Evolutionary conservation across 305 asterid species (phyloP).

Genomic region (Caryopteris hybrid): DNA sequence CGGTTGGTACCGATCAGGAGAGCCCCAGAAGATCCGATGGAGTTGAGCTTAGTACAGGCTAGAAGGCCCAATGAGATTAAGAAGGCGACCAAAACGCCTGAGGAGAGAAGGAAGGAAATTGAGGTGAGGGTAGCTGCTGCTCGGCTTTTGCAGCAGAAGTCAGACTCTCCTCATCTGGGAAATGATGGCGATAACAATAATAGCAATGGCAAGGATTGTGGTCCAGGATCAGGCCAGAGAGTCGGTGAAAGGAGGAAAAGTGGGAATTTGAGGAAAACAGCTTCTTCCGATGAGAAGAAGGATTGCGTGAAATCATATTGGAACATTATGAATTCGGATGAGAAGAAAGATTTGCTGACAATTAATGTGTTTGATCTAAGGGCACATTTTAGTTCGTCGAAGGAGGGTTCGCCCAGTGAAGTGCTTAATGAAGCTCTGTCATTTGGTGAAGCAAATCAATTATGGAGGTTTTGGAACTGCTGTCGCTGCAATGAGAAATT

Average conservation of each 20-base stretch:
- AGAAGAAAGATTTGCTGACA: conserved; percentile 56
- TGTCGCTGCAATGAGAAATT: conserved; percentile 66
- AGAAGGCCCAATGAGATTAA: conserved; percentile 84
- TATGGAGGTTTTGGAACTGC: conserved; percentile 72
- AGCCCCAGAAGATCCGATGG: conserved; percentile 86
- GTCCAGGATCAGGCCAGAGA: conserved; percentile 51
- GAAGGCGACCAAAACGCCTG: conserved; percentile 77
- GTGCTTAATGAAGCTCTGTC: conserved; percentile 59
- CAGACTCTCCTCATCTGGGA: conserved; percentile 45
- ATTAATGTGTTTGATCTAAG: conserved; percentile 57
- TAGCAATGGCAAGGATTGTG: conserved; percentile 36
- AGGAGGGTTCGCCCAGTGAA: conserved; percentile 51
- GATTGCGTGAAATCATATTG: conserved; percentile 69
- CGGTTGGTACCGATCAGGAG: conserved; percentile 81
- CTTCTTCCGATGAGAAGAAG: conserved; percentile 67
- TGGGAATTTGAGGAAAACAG: conserved; percentile 49
- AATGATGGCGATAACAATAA: conserved; percentile 46
- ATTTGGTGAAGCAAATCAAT: conserved; percentile 52
- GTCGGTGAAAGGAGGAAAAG: conserved; percentile 63
- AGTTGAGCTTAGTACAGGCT: conserved; percentile 52
- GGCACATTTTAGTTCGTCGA: conserved; percentile 57
- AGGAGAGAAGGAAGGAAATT: conserved; percentile 86
- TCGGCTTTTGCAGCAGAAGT: conserved; percentile 78
- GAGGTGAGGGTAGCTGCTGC: conserved; percentile 98
- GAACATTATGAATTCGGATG: conserved; percentile 62